Evolutionary conservation across 495 filamentous ascomycete species (phyloP).

Genomic region (Penicillium bialowiezense): DNA sequence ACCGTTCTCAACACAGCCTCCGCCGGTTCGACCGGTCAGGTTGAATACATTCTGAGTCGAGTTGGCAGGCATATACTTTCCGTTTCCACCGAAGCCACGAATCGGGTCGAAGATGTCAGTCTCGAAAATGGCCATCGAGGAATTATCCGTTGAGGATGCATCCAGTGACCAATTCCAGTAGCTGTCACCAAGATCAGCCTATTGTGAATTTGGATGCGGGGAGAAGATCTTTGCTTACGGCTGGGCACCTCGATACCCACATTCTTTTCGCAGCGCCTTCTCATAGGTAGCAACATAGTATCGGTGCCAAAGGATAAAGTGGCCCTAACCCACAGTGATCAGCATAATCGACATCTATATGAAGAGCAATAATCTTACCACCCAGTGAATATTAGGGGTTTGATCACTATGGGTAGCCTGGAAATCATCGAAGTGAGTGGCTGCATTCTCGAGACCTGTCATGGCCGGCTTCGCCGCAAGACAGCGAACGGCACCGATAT

Average conservation of each 20-base stretch:
- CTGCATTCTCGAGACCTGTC: conserved; percentile 6
- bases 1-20: conserved; percentile 18
- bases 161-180: conserved; percentile 25
- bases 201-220: too few relatives aligned
- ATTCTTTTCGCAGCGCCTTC: conserved; percentile 38
- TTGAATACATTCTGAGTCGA: conserved; percentile 18
- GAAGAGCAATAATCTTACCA: not conserved
- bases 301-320: conserved; percentile 41
- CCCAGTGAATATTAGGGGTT: conserved; percentile 19
- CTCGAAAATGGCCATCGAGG: conserved; percentile 18
- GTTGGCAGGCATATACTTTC: conserved; percentile 11
- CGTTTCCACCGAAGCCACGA: conserved; percentile 21
- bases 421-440: too few relatives aligned
- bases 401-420: conserved; percentile 19
- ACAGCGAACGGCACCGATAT: conserved; percentile 17
- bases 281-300: conserved; percentile 46
- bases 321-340: conserved; percentile 17
- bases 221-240: too few relatives aligned
- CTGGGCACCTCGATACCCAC: conserved; percentile 35
- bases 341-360: conserved; percentile 7
- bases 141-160: conserved; percentile 12
- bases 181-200: not conserved
- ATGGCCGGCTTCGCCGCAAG: conserved; percentile 12
- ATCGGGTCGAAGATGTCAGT: conserved; percentile 15
- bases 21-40: conserved; percentile 21